Evolutionary conservation across 108 stramenopile species (phyloP).

Genomic region (Asterionellopsis glacialis): DNA sequence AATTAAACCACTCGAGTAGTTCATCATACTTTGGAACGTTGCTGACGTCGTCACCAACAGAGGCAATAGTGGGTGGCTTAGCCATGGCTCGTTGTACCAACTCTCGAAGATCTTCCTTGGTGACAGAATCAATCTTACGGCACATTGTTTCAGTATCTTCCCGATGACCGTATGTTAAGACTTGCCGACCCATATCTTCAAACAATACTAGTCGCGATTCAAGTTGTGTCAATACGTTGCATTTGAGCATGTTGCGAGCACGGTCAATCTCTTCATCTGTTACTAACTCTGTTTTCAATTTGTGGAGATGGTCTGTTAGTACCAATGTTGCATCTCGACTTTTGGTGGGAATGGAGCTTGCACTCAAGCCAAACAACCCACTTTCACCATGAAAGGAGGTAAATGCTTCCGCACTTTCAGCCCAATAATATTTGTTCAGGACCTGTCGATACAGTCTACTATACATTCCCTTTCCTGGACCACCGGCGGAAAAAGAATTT

Average conservation of each 20-base stretch:
- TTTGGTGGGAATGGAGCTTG: constrained; percentile 49
- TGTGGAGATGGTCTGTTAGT: constrained; percentile 73
- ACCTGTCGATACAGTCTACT: constrained; percentile 95
- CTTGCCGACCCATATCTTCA: constrained; percentile 97
- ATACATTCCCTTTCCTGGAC: constrained; percentile 99
- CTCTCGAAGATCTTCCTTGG: constrained; percentile 77
- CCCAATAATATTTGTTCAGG: constrained; percentile 89
- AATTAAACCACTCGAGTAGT: constrained; percentile 52
- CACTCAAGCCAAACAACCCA: constrained; percentile 92
- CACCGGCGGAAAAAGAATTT: constrained; percentile 96
- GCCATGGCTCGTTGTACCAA: constrained; percentile 67
- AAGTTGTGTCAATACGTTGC: constrained; percentile 94
- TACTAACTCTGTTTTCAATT: constrained; percentile 64
- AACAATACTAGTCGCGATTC: constrained; percentile 92
- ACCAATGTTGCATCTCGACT: constrained; percentile 66
- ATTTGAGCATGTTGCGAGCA: constrained; percentile 97
- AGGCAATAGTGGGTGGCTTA: constrained; percentile 70
- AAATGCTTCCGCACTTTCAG: constrained; percentile 93
- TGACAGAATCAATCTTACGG: constrained; percentile 89
- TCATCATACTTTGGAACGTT: constrained; percentile 72
- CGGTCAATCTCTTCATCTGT: constrained; percentile 83
- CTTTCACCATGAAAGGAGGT: constrained; percentile 80
- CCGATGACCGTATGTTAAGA: constrained; percentile 88
- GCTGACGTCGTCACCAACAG: constrained; percentile 74
- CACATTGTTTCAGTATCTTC: constrained; percentile 83